These are phyloP conservation scores for Yamadazyma kanchanaburiensis DNA, from an alignment of 1,139 yeast species.

Conservation along the genomic window DNA sequence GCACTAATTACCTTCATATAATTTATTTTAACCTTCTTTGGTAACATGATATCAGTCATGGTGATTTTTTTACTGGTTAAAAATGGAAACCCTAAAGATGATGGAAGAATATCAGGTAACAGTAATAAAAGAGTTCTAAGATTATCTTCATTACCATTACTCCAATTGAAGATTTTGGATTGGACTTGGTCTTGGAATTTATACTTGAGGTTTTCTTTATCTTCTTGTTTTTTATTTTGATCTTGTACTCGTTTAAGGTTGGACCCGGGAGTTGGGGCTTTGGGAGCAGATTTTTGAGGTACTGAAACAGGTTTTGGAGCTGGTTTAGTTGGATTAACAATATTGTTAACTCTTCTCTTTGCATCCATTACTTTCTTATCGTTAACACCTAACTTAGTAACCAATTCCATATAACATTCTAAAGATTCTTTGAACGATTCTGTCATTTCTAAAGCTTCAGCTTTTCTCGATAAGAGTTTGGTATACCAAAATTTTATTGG, in stretches of 20 bases:
- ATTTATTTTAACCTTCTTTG: conserved; percentile 83
- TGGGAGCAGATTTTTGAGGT: conserved; percentile 7
- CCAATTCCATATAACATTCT: conserved; percentile 54
- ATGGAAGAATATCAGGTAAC: conserved; percentile 58
- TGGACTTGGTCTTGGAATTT: conserved; percentile 61
- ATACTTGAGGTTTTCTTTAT: conserved; percentile 54
- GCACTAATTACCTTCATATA: conserved; percentile 93
- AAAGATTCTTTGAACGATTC: conserved; percentile 70
- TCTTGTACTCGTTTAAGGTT: conserved; percentile 29
- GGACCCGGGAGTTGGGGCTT: conserved; percentile 10
- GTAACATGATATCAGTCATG: conserved; percentile 75
- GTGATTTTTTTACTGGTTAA: conserved; percentile 28
- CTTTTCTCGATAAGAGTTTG: conserved; percentile 66
- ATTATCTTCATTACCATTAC: conserved; percentile 71
- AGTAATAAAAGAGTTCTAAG: conserved; percentile 70
- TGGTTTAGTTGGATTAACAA: conserved; percentile 48
- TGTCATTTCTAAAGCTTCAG: conserved; percentile 78
- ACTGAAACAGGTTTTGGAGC: conserved; percentile 14
- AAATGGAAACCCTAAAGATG: conserved; percentile 59
- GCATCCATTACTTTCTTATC: conserved; percentile 73
- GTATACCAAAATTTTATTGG: conserved; percentile 67
- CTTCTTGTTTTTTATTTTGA: conserved; percentile 45
- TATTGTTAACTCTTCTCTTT: conserved; percentile 70
- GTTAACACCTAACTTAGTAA: conserved; percentile 61
- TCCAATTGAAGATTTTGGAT: conserved; percentile 58